phyloP scores from a whole-genome alignment of 2,329 filamentous ascomycete species.

The Arthrobotrys pseudoclavata region DNA sequence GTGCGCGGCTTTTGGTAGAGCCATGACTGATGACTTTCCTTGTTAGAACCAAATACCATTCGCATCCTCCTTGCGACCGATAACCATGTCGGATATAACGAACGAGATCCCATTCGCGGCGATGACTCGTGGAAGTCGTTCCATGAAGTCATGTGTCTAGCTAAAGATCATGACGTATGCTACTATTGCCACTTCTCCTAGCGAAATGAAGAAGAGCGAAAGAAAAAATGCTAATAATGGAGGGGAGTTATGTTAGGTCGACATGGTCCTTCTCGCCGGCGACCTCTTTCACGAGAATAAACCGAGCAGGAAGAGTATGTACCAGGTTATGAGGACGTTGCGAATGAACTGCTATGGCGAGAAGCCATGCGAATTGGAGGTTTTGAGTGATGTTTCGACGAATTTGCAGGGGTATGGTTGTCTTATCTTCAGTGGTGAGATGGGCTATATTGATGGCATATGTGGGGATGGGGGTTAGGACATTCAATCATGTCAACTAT shows the following conservation, averaged over 20 bases:
- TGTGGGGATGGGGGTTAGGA: constrained; percentile 66
- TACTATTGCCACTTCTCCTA: neutral
- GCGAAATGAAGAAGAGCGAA: neutral
- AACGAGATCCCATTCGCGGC: constrained; percentile 92
- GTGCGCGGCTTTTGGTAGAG: neutral
- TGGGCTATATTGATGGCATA: constrained; percentile 10
- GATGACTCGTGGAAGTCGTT: constrained; percentile 98
- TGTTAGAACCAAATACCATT: constrained; percentile 78
- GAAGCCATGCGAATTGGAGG: constrained; percentile 94
- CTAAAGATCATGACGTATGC: constrained; percentile 81
- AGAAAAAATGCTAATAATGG: neutral
- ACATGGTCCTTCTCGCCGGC: constrained; percentile 95
- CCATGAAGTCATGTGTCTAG: constrained; percentile 92
- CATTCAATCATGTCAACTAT: constrained; percentile 96
- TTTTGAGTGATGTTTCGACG: constrained; percentile 91
- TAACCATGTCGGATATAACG: constrained; percentile 97
- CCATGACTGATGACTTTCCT: neutral
- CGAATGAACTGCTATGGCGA: constrained; percentile 94
- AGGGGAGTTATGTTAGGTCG: constrained; percentile 72
- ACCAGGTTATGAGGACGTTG: constrained; percentile 95
- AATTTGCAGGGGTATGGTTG: constrained; percentile 78
- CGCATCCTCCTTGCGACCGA: constrained; percentile 94
- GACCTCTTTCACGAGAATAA: constrained; percentile 99
- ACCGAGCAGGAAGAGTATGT: constrained; percentile 93
- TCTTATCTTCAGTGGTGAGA: neutral